These are phyloP conservation scores for Mrakia frigida DNA, from an alignment of 768 basidiomycete species.

Conservation along the genomic window DNA sequence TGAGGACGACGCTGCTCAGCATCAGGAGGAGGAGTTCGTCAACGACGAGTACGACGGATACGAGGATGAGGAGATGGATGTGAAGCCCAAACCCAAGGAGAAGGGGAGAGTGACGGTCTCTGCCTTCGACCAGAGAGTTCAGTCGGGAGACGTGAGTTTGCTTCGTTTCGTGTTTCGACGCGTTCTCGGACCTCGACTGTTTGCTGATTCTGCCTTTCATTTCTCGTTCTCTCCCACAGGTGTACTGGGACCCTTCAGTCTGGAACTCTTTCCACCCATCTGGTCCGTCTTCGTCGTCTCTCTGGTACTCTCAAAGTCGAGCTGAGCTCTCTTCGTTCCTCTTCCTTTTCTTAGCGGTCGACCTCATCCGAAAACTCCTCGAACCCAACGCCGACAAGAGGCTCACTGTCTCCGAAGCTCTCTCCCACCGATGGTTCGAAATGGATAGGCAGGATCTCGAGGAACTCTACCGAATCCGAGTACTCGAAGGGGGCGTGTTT, in stretches of 20 bases:
- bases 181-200: neutral
- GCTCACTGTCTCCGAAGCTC: conserved; percentile 7
- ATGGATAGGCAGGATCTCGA: conserved; percentile 11
- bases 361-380: conserved; percentile 14
- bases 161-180: neutral
- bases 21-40: neutral
- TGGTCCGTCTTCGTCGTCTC: neutral
- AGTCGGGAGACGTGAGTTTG: neutral
- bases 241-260: neutral
- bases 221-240: neutral
- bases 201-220: neutral
- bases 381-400: neutral
- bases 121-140: neutral
- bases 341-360: neutral
- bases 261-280: neutral
- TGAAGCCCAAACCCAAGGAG: neutral
- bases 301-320: neutral
- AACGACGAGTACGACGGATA: neutral
- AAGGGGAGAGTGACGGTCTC: neutral
- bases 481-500: neutral
- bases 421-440: conserved; percentile 12
- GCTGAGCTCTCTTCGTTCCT: neutral
- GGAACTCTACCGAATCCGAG: conserved; percentile 14
- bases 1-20: conserved; percentile 18
- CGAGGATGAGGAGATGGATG: neutral